A percentile compares a stretch with the other conserved stretches of the same genome.
Conservation (phyloP, 352 stramenopile species). For the Globisporangium nagaii region DNA sequence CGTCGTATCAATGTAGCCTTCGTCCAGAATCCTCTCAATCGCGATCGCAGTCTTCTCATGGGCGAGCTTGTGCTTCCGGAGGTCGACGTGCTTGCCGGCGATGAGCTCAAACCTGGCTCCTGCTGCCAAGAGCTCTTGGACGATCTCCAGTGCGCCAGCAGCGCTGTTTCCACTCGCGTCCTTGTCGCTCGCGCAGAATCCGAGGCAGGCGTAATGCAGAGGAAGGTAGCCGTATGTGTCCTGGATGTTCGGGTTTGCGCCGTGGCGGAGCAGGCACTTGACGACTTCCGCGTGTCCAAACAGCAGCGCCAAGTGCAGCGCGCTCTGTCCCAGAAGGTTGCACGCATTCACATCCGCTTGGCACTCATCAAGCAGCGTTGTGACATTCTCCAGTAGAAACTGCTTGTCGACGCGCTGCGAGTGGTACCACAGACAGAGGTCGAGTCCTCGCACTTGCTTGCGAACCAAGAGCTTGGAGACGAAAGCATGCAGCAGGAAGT, state of each 20-base stretch:
- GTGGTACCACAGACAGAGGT: conserved; percentile 59
- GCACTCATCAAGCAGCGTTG: conserved; percentile 26
- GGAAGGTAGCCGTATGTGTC: conserved; percentile 48
- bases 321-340: conserved; percentile 58
- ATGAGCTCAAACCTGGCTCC: conserved; percentile 18
- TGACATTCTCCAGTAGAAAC: conserved; percentile 18
- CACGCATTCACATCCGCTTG: conserved; percentile 43
- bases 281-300: conserved; percentile 43
- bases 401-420: conserved; percentile 20
- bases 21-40: conserved; percentile 55
- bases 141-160: conserved; percentile 18
- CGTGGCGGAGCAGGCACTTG: conserved; percentile 32
- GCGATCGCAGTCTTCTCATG: conserved; percentile 41
- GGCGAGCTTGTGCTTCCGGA: conserved; percentile 50
- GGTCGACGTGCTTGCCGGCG: conserved; percentile 31
- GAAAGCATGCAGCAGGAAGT: conserved; percentile 61
- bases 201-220: conserved; percentile 66
- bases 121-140: conserved; percentile 25
- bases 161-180: conserved; percentile 10
- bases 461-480: conserved; percentile 49
- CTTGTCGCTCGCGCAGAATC: conserved; percentile 27
- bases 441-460: conserved; percentile 39
- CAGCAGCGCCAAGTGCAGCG: conserved; percentile 60
- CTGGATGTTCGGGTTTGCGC: conserved; percentile 55
- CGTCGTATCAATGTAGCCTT: conserved; percentile 27